Evolutionary conservation across 352 stramenopile genomes (phyloP).

Genomic region (Discostella stelligera): DNA sequence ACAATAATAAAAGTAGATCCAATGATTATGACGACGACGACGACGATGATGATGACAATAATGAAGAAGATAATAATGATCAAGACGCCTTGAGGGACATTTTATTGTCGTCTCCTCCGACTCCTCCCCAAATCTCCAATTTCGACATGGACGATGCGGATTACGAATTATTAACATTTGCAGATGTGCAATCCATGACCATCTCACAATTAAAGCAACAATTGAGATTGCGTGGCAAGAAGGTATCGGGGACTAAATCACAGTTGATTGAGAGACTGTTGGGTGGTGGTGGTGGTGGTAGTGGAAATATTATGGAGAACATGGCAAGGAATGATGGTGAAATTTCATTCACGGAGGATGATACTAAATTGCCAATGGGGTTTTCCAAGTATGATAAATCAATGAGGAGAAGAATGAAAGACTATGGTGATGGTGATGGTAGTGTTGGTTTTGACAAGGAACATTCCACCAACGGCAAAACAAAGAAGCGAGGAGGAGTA

Average conservation of each 20-base stretch:
- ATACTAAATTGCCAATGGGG: conserved; percentile 7
- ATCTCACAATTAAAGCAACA: conserved; percentile 77
- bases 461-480: conserved; percentile 1
- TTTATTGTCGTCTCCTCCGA: not conserved
- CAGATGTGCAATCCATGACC: conserved; percentile 63
- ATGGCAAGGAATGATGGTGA: not conserved
- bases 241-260: conserved; percentile 66
- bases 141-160: conserved; percentile 31
- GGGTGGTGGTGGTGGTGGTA: not conserved
- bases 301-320: not conserved
- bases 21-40: no score
- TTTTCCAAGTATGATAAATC: conserved; percentile 32
- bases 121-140: conserved; percentile 22
- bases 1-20: not conserved
- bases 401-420: not conserved
- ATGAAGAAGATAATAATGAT: conserved; percentile 35
- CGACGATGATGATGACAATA: conserved; percentile 7
- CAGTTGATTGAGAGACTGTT: conserved; percentile 71
- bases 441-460: not conserved
- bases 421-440: not conserved
- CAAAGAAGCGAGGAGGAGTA: not conserved
- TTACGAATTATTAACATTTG: not conserved
- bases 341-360: not conserved
- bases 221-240: conserved; percentile 67
- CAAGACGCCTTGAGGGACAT: conserved; percentile 15